phyloP scores from a whole-genome alignment of 495 filamentous ascomycete genomes.

The Jackrogersella multiformis region DNA sequence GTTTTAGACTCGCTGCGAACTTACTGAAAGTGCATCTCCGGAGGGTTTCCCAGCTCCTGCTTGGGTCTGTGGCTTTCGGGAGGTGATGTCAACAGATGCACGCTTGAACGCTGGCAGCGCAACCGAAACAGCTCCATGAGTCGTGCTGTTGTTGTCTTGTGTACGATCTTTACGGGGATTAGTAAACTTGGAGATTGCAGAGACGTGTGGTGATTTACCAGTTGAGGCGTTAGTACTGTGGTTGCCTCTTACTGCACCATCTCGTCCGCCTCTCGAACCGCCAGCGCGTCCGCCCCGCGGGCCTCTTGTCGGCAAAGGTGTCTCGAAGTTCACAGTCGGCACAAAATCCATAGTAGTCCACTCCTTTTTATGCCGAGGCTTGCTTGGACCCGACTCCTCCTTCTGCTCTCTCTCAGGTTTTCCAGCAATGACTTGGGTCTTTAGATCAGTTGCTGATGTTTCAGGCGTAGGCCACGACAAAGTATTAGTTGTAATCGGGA shows the following conservation, averaged over 20 bases:
- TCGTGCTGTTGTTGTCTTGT: conserved; percentile 28
- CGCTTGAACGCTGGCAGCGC: conserved; percentile 53
- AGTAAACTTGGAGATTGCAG: conserved; percentile 2
- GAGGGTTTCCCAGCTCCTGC: conserved; percentile 19
- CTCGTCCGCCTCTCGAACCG: conserved; percentile 64
- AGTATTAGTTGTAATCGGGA: conserved; percentile 75
- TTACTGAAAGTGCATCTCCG: conserved; percentile 37
- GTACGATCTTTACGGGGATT: conserved; percentile 35
- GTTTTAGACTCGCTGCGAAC: not conserved
- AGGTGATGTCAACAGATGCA: conserved; percentile 54
- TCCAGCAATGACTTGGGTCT: conserved; percentile 61
- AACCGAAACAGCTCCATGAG: conserved; percentile 21
- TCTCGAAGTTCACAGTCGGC: conserved; percentile 83
- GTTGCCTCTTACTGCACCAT: conserved; percentile 45
- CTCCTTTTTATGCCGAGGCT: conserved; percentile 72
- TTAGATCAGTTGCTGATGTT: conserved; percentile 68
- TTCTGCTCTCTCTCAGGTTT: conserved; percentile 74
- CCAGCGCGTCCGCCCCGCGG: conserved; percentile 64
- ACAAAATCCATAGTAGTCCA: conserved; percentile 78
- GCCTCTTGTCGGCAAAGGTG: conserved; percentile 74
- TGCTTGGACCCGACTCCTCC: conserved; percentile 63
- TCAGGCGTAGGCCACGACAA: conserved; percentile 91
- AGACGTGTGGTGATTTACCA: conserved; percentile 14
- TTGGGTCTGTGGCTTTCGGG: conserved; percentile 40
- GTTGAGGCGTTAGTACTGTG: conserved; percentile 33